Base-by-base conservation (phyloP, 106 monocot species). In the Dioscorea alata region DNA sequence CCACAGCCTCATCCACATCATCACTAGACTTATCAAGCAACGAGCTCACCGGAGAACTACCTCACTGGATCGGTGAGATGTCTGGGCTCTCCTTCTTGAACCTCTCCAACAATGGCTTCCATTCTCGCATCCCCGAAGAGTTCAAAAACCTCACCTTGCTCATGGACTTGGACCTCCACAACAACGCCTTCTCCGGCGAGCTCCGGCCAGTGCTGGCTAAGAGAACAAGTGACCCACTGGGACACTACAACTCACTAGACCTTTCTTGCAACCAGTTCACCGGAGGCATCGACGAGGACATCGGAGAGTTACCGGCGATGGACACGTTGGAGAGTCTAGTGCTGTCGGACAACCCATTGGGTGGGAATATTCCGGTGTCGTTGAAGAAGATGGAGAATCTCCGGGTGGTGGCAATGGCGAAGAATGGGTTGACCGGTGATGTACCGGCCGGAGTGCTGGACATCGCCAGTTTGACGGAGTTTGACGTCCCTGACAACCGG, bases 1-100 rank as follows among this genome's bases (percentile, higher is more conserved):
- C 74, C 19, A 31, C 61, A 13, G 70, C 74, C 19, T 50, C 71
- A 6, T 81, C 85, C 10, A 71, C 81, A 32, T 78, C 77, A 1
- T 33, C 53, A 12, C 81, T 85, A 17, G 85, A 85, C 67, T 61
- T 85, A 10, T 81, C 85, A 13, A 78, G 69, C 75, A 81, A 85
- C 69, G 35, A 48, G 13, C 60, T 85, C 23, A 48, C 22, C 23
- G 85, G 85, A 9, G 53, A 71, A 49, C 25, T 85, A 16, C 85
- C 85, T 4, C 32, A 33, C 15, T 85, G 85, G 85, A 78, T 85
- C 57, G 81, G 78, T 62, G 81, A 78, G 63, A 74, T 85, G 78
- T 71, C 74, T 18, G 74, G 33, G 49, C 85, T 85, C 51, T 51
- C 6, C 42, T 42, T 10, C 9, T 42, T 42, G 42, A 42, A 42